Percentiles rank a stretch among this genome's conserved stretches.
These are phyloP conservation scores for Scorias spongiosa DNA, from an alignment of 2,329 filamentous ascomycete genomes.

Conservation along the genomic window DNA sequence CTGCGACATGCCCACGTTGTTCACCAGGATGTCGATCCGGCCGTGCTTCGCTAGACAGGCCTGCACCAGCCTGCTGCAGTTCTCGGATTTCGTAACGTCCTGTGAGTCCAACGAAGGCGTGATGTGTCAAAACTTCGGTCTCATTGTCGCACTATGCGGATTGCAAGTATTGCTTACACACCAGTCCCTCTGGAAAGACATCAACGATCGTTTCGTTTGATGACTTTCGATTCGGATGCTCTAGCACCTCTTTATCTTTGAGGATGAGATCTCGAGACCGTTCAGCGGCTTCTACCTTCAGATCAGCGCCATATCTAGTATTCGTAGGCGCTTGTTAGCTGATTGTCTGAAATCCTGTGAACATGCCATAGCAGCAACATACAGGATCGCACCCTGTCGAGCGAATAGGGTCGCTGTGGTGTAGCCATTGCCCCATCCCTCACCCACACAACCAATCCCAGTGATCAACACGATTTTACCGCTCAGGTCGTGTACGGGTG, in stretches of 20 bases:
- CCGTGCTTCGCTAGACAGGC: slow-evolving; percentile 38
- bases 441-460: slow-evolving; percentile 29
- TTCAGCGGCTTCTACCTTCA: slow-evolving; percentile 22
- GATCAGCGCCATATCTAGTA: slow-evolving; percentile 30
- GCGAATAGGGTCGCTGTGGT: slow-evolving; percentile 34
- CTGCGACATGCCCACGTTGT: slow-evolving; percentile 45
- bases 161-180: slow-evolving; percentile 4
- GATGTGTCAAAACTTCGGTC: no score
- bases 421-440: slow-evolving; percentile 36
- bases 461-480: slow-evolving; percentile 32
- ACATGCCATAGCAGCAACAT: not conserved
- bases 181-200: slow-evolving; percentile 10
- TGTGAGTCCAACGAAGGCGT: not conserved
- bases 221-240: slow-evolving; percentile 5
- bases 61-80: slow-evolving; percentile 39
- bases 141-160: no score
- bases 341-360: no score
- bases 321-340: not conserved
- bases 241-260: slow-evolving; percentile 9
- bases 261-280: slow-evolving; percentile 10
- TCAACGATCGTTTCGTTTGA: slow-evolving; percentile 6
- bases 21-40: slow-evolving; percentile 44
- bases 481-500: slow-evolving; percentile 24
- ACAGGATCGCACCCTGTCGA: slow-evolving; percentile 33
- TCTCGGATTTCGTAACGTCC: slow-evolving; percentile 38